These are phyloP conservation scores for Amesomyces nigricolor DNA, from an alignment of 2,329 filamentous ascomycete genomes.

Conservation along the genomic window DNA sequence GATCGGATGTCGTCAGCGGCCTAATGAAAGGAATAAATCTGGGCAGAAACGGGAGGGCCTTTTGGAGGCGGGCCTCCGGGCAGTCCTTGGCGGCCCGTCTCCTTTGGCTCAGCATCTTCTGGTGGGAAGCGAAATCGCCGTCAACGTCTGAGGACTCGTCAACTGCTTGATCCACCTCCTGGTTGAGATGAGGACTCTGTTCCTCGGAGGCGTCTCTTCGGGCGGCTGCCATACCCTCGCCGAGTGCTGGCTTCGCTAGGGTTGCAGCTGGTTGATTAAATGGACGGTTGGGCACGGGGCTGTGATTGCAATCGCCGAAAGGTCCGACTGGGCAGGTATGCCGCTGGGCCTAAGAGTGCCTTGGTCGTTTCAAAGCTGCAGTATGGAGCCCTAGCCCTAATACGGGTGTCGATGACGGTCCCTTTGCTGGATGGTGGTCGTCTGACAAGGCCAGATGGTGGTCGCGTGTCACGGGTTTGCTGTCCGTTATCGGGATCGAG, in stretches of 20 bases:
- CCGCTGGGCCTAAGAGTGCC: neutral
- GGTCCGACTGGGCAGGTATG: neutral
- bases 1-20: conserved; percentile 60
- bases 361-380: no score
- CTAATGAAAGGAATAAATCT: conserved; percentile 67
- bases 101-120: conserved; percentile 38
- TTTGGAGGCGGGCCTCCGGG: conserved; percentile 35
- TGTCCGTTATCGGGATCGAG: neutral
- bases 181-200: neutral
- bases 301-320: neutral
- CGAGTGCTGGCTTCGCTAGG: neutral
- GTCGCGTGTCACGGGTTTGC: neutral
- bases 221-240: conserved; percentile 10
- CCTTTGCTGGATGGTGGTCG: neutral
- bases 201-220: neutral
- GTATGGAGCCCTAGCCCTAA: neutral
- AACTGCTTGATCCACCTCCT: conserved; percentile 23
- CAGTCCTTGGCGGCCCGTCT: conserved; percentile 34
- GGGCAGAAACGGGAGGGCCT: conserved; percentile 44
- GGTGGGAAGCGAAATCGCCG: conserved; percentile 30
- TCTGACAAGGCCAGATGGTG: neutral
- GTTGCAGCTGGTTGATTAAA: neutral
- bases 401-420: neutral
- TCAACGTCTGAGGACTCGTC: conserved; percentile 31
- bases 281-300: neutral